These are phyloP conservation scores for Naganishia liquefaciens DNA, from an alignment of 1,284 basidiomycete genomes.

Conservation along the genomic window DNA sequence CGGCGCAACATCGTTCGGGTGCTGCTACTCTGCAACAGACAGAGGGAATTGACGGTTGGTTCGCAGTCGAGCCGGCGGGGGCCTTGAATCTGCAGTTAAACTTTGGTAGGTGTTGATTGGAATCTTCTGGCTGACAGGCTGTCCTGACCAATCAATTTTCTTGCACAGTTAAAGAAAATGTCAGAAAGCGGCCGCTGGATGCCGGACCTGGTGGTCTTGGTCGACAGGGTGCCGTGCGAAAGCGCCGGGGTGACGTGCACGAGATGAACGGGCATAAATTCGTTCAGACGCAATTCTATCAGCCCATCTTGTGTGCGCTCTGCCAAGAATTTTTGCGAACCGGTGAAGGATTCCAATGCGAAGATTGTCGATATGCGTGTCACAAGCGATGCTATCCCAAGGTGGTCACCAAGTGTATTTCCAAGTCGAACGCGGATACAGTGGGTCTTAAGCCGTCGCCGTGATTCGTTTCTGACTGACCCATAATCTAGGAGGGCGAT, in stretches of 20 bases:
- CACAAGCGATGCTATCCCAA: conserved; percentile 99
- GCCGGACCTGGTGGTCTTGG: conserved; percentile 79
- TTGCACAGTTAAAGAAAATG: conserved; percentile 84
- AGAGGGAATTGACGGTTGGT: conserved; percentile 95
- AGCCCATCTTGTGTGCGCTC: conserved; percentile 96
- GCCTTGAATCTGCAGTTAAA: conserved; percentile 82
- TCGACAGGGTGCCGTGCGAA: conserved; percentile 95
- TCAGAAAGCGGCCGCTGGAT: conserved; percentile 82
- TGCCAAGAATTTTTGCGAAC: conserved; percentile 98
- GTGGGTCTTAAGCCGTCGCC: conserved; percentile 59
- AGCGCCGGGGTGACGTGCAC: conserved; percentile 96
- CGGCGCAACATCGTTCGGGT: conserved; percentile 36
- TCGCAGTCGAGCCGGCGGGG: conserved; percentile 96
- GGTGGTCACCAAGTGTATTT: conserved; percentile 99
- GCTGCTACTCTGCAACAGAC: conserved; percentile 34
- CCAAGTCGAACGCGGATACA: conserved; percentile 84
- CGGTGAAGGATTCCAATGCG: conserved; percentile 96
- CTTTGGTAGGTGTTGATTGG: conserved; percentile 71
- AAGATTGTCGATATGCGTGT: conserved; percentile 97
- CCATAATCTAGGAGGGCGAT: conserved; percentile 72
- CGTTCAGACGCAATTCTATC: conserved; percentile 95
- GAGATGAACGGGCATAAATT: conserved; percentile 99
- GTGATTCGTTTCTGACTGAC: conserved; percentile 11
- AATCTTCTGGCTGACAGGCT: not conserved
- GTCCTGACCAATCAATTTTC: not conserved